phyloP scores from a whole-genome alignment of 2,329 filamentous ascomycete species.

The Penicillium sp. region DNA sequence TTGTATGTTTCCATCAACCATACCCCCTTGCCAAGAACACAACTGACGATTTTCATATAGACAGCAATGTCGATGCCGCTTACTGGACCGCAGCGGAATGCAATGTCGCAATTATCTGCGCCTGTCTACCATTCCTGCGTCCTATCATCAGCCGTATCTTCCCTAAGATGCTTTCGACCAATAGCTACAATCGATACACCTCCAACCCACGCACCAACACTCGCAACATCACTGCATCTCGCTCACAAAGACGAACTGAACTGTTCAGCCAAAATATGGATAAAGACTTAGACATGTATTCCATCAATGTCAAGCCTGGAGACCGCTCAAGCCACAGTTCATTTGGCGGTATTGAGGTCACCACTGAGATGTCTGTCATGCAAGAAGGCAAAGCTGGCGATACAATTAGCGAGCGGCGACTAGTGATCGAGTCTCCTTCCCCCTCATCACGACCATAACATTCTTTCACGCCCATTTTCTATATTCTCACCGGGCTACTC shows the following conservation, averaged over 20 bases:
- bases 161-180: conserved; percentile 38
- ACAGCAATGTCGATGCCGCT: conserved; percentile 42
- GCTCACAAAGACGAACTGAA: conserved; percentile 24
- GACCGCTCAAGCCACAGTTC: conserved; percentile 15
- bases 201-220: conserved; percentile 20
- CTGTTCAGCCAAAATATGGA: conserved; percentile 24
- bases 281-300: conserved; percentile 34
- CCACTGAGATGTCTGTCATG: conserved; percentile 33
- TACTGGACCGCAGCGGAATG: conserved; percentile 51
- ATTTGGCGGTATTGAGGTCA: conserved; percentile 35
- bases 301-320: conserved; percentile 32
- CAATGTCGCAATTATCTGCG: conserved; percentile 48
- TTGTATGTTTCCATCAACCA: conserved; percentile 16
- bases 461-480: neutral
- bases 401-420: conserved; percentile 24
- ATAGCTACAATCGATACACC: conserved; percentile 31
- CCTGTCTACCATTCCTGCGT: conserved; percentile 46
- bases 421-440: conserved; percentile 25
- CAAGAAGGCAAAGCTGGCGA: conserved; percentile 28
- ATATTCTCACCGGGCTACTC: neutral
- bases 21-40: neutral
- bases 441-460: conserved; percentile 14
- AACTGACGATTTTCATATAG: conserved; percentile 16
- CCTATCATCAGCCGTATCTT: conserved; percentile 44
- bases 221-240: conserved; percentile 14